Evolutionary conservation across 176 grass and related monocot species (phyloP), one percentile per base, ranked within the genome.

Genomic region (Ampelocalamus luodianensis): DNA sequence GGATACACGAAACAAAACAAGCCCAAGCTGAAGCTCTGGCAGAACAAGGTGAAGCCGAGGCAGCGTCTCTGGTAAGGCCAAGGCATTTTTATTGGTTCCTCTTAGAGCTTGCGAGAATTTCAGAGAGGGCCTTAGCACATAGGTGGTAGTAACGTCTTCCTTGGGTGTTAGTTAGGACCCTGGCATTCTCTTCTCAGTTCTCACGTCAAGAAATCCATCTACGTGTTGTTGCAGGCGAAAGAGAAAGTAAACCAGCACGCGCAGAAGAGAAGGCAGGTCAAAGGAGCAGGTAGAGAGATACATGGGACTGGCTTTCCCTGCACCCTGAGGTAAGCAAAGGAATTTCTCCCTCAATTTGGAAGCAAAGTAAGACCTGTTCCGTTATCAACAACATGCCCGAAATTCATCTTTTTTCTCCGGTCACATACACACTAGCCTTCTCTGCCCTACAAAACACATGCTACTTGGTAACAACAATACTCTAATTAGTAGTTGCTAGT

Each of bases 321-420:
- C 45, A 71, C 67, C 37, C 46, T 46, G 65, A 36, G 54, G 73
- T 46, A 79, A 79, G 86, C 65, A 71, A 71, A 70, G 22, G 72
- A 43, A 10, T 3, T 23, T 32, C 44, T 43, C 15, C 34, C 22
- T 79, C 81, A 49, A 74, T 27, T 23, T 49, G 60, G 87, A 90
- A 90, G 79, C 83, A 72, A 86, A 82, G 37, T 22, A 45, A 65
- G 83, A 86, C 82, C 14, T 84, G 59, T 20, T 65, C 34, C 56
- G 71, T 79, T 65, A 65, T 39, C 43, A 29, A 11, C 59, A 53
- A 20, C 44, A 40, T 20, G 56, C 40, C 44, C 15, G 45, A 32
- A n/a, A 11, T 10, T 29, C 11, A 20, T 11, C 5, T 40, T 76
- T 16, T 26, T 34, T 71, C 7, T 79, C 1, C 39, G 29, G 32